These are phyloP conservation scores for Terfezia claveryi DNA, from an alignment of 495 filamentous ascomycete species.

Conservation along the genomic window DNA sequence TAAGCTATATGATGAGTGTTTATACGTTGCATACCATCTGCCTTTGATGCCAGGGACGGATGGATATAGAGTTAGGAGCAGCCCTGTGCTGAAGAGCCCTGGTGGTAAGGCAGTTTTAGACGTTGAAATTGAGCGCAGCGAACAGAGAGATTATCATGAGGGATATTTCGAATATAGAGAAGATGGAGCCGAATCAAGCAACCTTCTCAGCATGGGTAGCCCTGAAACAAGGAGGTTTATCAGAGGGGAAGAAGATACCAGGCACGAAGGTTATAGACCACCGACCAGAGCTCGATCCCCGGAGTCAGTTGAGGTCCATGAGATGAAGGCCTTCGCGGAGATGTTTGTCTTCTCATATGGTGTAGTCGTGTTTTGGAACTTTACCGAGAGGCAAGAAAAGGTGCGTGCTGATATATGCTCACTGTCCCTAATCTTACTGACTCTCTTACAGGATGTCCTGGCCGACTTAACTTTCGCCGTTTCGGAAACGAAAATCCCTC, in stretches of 20 bases:
- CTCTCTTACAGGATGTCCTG: conserved; percentile 41
- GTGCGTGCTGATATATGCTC: not conserved
- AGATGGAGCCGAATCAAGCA: conserved; percentile 17
- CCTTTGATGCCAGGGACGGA: conserved; percentile 66
- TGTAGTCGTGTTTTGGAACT: conserved; percentile 97
- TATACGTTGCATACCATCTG: conserved; percentile 88
- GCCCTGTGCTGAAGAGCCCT: conserved; percentile 73
- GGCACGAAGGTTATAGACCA: conserved; percentile 12
- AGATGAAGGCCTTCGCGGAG: conserved; percentile 47
- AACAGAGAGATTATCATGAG: conserved; percentile 71
- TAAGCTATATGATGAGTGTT: conserved; percentile 96
- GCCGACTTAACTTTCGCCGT: conserved; percentile 87
- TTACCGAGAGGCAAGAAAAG: conserved; percentile 85
- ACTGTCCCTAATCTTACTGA: not conserved
- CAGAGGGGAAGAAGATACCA: conserved; percentile 16
- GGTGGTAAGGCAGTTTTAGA: conserved; percentile 84
- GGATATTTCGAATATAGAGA: conserved; percentile 47
- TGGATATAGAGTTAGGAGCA: conserved; percentile 70
- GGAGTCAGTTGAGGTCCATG: not conserved
- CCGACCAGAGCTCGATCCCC: conserved; percentile 15
- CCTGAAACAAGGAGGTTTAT: conserved; percentile 15
- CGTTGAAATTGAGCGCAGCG: conserved; percentile 89
- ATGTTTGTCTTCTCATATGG: conserved; percentile 98
- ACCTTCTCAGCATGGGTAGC: not conserved
- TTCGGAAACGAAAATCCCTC: conserved; percentile 20